Percentiles rank a stretch among this genome's conserved stretches.
Evolutionary conservation across 225 moss, liverwort and hornwort species (phyloP).

Genomic region (Pseudoscleropodium purum): DNA sequence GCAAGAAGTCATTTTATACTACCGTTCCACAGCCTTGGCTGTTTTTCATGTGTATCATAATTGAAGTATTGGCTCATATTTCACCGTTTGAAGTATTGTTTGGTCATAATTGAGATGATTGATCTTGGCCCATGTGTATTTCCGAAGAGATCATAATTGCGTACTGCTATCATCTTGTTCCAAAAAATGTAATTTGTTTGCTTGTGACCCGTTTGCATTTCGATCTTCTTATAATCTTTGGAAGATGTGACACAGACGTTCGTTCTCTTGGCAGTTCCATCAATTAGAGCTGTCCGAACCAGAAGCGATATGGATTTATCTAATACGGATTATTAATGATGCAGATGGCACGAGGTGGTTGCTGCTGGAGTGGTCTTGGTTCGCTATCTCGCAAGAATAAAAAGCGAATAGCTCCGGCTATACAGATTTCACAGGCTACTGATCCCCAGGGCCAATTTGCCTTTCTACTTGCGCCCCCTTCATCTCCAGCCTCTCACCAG

Average conservation of each 20-base stretch:
- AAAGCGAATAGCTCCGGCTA: constrained; percentile 48
- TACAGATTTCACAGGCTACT: constrained; percentile 31
- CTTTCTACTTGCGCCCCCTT: constrained; percentile 91
- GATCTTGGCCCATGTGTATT: not conserved
- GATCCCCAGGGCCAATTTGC: constrained; percentile 68
- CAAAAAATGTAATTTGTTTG: not conserved
- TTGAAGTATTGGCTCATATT: not conserved
- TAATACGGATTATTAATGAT: not conserved
- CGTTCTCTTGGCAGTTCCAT: not conserved
- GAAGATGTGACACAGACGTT: not conserved
- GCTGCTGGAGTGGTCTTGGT: constrained; percentile 54
- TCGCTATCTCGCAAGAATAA: constrained; percentile 49
- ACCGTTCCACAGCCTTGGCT: not conserved
- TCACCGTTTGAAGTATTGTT: not conserved
- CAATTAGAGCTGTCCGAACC: not conserved
- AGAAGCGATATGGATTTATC: not conserved
- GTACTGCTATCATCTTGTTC: not conserved
- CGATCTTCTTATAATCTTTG: not conserved
- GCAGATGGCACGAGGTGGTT: constrained; percentile 57
- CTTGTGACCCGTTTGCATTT: not conserved
- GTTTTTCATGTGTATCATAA: not conserved
- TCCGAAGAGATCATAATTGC: not conserved
- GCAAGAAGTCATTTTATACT: not conserved
- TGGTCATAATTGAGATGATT: not conserved
- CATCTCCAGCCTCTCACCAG: constrained; percentile 81